A percentile compares a stretch with the other conserved stretches of the same genome.
Conservation (phyloP, 495 filamentous ascomycete genomes). For the Xylaria scruposa region DNA sequence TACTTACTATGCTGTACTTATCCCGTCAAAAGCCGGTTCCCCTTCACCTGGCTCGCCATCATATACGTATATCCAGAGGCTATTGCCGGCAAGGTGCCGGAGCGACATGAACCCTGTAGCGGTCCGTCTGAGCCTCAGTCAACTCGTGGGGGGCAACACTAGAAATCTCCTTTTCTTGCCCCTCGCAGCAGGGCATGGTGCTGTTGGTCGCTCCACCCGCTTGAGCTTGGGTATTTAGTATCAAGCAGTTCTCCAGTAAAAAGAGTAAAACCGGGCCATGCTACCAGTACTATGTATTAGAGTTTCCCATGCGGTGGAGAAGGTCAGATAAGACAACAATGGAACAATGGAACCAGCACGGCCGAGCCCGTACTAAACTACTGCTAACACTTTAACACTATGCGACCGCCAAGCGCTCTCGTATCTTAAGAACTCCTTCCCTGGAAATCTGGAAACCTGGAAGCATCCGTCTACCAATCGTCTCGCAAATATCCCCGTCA, state of each 20-base stretch:
- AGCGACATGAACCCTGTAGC: background rate
- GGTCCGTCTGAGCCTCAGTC: background rate
- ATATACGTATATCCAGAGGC: background rate
- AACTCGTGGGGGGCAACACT: background rate
- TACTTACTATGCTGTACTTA: background rate
- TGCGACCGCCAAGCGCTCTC: conserved; percentile 13
- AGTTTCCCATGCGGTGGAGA: conserved; percentile 12
- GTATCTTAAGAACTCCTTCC: conserved; percentile 6
- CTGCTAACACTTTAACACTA: no score
- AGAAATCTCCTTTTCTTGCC: background rate
- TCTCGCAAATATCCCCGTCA: background rate
- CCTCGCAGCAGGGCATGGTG: background rate
- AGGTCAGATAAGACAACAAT: conserved; percentile 9
- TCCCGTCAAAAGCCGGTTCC: background rate
- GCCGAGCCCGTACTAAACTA: background rate
- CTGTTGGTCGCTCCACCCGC: conserved; percentile 7
- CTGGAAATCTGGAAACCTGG: conserved; percentile 12
- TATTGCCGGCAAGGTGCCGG: background rate
- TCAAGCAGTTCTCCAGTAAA: background rate
- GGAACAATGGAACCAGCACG: background rate
- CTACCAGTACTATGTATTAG: background rate
- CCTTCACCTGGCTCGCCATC: background rate
- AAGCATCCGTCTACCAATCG: conserved; percentile 21
- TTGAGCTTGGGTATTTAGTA: background rate
- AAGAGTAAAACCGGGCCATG: background rate